These are phyloP conservation scores for Rhodamnia argentea DNA, from an alignment of 345 rosid species.

Conservation along the genomic window DNA sequence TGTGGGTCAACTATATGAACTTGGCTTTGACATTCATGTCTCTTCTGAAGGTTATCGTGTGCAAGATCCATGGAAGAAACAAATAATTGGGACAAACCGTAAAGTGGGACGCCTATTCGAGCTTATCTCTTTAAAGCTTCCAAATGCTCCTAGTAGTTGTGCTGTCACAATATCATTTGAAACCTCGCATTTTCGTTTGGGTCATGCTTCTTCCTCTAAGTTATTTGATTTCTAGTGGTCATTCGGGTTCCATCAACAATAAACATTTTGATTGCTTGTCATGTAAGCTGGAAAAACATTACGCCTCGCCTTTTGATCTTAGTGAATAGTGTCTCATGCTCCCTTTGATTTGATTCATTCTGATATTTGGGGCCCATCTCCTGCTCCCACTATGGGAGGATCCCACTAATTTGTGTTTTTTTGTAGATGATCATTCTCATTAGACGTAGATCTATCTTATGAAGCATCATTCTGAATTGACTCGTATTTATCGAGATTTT, in stretches of 20 bases:
- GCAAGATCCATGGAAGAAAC: accelerated
- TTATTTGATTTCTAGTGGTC: not conserved
- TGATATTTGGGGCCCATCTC: no score
- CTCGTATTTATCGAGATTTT: no score
- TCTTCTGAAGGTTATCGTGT: not conserved
- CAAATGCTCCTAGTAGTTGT: not conserved
- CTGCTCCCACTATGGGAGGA: no score
- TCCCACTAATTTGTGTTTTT: no score
- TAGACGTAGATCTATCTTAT: no score
- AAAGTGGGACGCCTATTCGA: not conserved
- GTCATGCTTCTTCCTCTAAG: not conserved
- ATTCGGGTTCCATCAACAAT: accelerated
- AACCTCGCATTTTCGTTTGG: not conserved
- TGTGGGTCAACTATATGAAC: not conserved
- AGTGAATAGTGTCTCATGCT: not conserved
- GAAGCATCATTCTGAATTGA: no score
- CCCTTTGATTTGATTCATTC: no score
- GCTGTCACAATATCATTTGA: not conserved
- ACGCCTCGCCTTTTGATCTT: not conserved
- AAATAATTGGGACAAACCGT: accelerated
- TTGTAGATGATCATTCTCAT: no score
- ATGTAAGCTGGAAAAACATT: not conserved
- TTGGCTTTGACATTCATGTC: not conserved
- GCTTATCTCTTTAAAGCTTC: not conserved
- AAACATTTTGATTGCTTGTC: not conserved